phyloP scores from a whole-genome alignment of 305 asterid species.

The Solanum hybrid region DNA sequence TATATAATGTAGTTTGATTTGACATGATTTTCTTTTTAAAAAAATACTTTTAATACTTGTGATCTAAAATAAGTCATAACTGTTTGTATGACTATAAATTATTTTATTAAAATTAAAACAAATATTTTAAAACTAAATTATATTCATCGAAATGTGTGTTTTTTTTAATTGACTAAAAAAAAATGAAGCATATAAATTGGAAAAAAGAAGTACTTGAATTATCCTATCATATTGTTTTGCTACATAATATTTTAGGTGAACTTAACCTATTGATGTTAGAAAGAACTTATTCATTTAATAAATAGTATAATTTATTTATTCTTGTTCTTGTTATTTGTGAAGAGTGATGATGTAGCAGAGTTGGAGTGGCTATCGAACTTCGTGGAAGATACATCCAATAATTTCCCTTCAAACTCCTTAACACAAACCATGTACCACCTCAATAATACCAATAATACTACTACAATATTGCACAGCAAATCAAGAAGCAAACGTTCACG shows the following conservation, averaged over 20 bases:
- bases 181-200: not conserved
- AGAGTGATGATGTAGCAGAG: constrained; percentile 64
- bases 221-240: not conserved
- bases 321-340: not conserved
- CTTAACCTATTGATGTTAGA: not conserved
- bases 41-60: too few relatives aligned
- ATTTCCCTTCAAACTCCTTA: constrained; percentile 30
- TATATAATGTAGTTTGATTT: not conserved
- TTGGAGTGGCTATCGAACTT: constrained; percentile 70
- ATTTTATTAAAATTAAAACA: too few relatives aligned
- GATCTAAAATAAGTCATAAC: not conserved
- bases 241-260: not conserved
- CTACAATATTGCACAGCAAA: constrained; percentile 20
- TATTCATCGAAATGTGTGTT: not conserved
- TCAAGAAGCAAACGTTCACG: constrained; percentile 42
- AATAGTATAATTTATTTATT: not conserved
- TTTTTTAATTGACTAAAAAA: not conserved
- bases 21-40: not conserved
- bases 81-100: not conserved
- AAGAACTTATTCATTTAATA: not conserved
- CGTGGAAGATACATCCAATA: constrained; percentile 51
- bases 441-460: constrained; percentile 7
- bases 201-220: not conserved
- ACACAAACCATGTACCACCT: constrained; percentile 14
- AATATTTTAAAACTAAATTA: too few relatives aligned